Evolutionary conservation across 768 basidiomycete species (phyloP).

Genomic region (Auriscalpium orientale): DNA sequence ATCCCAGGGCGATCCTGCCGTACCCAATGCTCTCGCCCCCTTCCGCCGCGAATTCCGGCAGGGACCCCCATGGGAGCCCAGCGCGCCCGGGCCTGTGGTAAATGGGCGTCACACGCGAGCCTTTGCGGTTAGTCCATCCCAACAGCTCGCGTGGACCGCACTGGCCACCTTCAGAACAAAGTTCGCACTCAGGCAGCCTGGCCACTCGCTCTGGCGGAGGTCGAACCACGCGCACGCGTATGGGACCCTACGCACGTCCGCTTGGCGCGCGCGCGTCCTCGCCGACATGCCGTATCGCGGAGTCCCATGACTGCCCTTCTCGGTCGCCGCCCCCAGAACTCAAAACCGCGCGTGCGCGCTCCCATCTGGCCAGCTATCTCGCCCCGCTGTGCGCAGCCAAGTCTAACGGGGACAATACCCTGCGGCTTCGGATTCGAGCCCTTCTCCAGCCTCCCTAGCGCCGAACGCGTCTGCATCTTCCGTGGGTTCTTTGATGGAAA

Average conservation of each 20-base stretch:
- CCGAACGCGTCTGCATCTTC: conserved; percentile 5
- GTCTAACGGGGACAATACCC: conserved; percentile 7
- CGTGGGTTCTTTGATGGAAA: conserved; percentile 9
- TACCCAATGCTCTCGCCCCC: background rate
- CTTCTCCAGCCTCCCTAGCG: conserved; percentile 13
- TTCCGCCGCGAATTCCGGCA: background rate
- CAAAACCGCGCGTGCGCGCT: conserved; percentile 2
- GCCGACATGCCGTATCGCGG: background rate
- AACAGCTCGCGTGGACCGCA: background rate
- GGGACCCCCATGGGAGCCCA: background rate
- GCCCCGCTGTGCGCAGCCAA: conserved; percentile 11
- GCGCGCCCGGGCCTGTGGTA: conserved; percentile 15
- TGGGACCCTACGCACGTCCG: no score
- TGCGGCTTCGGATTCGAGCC: conserved; percentile 1
- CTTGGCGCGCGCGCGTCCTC: no score
- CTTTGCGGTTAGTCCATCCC: conserved; percentile 8
- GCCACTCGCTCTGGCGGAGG: no score
- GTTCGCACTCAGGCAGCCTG: no score
- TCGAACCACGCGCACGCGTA: no score
- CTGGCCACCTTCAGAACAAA: no score
- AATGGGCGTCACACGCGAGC: background rate
- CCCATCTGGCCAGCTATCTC: conserved; percentile 7
- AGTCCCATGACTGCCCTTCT: background rate
- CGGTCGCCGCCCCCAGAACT: background rate
- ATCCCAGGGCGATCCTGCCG: conserved; percentile 4